phyloP scores from a whole-genome alignment of 306 rosid species.

The Fagus sylvatica region DNA sequence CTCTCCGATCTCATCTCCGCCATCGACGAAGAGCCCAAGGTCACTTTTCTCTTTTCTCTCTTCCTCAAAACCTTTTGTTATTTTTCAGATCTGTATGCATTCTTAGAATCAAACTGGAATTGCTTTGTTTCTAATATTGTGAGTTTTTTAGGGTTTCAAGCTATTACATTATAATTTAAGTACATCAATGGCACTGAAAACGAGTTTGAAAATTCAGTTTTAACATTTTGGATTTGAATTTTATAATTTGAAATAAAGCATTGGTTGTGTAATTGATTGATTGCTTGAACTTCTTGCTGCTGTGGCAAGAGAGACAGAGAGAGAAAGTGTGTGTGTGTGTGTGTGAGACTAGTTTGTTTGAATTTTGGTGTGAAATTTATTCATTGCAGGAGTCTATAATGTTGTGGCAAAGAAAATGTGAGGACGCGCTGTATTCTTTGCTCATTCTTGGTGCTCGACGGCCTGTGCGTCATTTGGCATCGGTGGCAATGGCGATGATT shows the following conservation, averaged over 20 bases:
- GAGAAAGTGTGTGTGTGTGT: no score
- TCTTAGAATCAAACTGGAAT: no score
- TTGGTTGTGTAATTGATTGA: neutral
- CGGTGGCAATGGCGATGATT: conserved; percentile 83
- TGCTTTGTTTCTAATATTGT: neutral
- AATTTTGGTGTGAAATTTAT: conserved; percentile 21
- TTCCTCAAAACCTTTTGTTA: conserved; percentile 1
- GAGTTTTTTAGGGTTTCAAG: neutral
- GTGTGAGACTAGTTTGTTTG: neutral
- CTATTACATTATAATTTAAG: neutral
- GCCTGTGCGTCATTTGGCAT: conserved; percentile 95
- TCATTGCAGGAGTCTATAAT: conserved; percentile 74
- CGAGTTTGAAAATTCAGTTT: neutral
- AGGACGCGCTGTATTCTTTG: conserved; percentile 81
- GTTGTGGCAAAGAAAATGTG: conserved; percentile 95
- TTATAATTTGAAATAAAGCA: neutral
- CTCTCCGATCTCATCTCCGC: conserved; percentile 97
- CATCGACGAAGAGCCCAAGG: conserved; percentile 87
- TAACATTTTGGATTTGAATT: neutral
- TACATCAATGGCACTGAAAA: neutral
- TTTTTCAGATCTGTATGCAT: neutral
- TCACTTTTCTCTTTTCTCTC: conserved; percentile 20
- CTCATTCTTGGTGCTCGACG: conserved; percentile 90
- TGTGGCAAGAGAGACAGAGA: neutral
- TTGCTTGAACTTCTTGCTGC: neutral